Base-by-base conservation (phyloP, 805 yeast genomes). In the Wickerhamiella parazyma region DNA sequence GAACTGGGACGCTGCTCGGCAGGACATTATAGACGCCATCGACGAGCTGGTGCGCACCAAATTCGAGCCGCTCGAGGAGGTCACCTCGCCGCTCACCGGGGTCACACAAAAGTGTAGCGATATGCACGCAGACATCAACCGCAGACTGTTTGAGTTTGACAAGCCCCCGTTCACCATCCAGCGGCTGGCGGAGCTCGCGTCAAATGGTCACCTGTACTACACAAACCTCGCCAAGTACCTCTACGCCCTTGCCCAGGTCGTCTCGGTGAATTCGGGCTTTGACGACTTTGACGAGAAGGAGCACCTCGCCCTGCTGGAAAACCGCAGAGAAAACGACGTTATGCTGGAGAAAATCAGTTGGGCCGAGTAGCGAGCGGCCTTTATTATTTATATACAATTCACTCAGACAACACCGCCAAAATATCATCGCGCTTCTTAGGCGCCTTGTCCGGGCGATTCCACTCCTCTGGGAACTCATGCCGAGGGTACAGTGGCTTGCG, bases 371-470 rank as follows among this genome's bases (percentile, higher is more conserved):
- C 6, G 11, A 12, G 26, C 11, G 28, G 7, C 8, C 18, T 16
- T 17, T n/a, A 28, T 31, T 36, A 42, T 42, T 29, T 42, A 43
- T 37, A 38, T 33, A 29, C 42, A 41, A 41, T 10, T 19, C 25
- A 21, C 16, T 19, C 33, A 4, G 35, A 33, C 33, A 45, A 35
- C 7, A 45, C 49, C 12, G 54, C 31, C 20, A 45, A 25, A 12
- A 50, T 42, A 25, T 57, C 61, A n/a, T 51, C 55, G 42, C 46
- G 63, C 51, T 64, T 57, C 45, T 66, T 66, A 22, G 85, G 82
- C 0, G 85, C 81, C 55, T 79, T 80, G 55, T 82, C 71, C 9
- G 83, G 81, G 46, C 77, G 70, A 51, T 69, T 65, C 97, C 97
- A 89, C 40, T 68, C 74, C 49, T 75, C 75, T 12, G 97, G 96